Base-by-base conservation (phyloP, 371 early-diverging fungal genomes). In the Apophysomyces trapeziformis region DNA sequence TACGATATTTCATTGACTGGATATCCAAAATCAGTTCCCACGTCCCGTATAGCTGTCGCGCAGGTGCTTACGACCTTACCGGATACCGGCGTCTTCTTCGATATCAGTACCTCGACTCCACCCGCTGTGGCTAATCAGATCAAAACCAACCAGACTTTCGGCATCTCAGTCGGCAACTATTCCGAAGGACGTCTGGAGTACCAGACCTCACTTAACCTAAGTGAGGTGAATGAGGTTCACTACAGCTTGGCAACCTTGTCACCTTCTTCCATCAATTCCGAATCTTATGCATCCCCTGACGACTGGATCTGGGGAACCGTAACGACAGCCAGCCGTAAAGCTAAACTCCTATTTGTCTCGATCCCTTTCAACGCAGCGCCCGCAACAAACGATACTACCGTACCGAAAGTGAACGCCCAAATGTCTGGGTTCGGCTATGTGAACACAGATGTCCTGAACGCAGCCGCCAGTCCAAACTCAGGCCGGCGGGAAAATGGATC, bases 31-130 rank as follows among this genome's bases (percentile, higher is more conserved):
- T 57, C 65, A 4, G 26, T 63, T 18, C 46, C 68, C 13, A 68
- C 66, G 14, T 47, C 65, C 13, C 75, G 73, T 16, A 43, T 78
- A 1, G 76, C 74, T 4, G 38, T 83, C 57, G 68, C 62, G 35
- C 78, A 78, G 39, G 41, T 76, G 7, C 43, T 75, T 0, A 73
- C 75, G 1, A 63, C 69, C 1, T 21, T 44, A 3, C 12, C 37
- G 0, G 45, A 66, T 39, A 58, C 47, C 2, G 56, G 65, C 0
- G 38, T 71, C 12, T 13, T 63, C 0, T 61, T 72, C 14, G 83
- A 83, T 67, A 73, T 83, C n/a, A 80, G 80, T n/a, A 69, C 59
- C 13, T 78, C 80, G 2, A 80, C 80, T 11, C 77, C 83, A 12
- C 57, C 72, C 0, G 67, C 67, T 63, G 67, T 68, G 3, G 79